These are phyloP conservation scores for Albugo candida DNA, from an alignment of 352 stramenopile genomes.

Conservation along the genomic window DNA sequence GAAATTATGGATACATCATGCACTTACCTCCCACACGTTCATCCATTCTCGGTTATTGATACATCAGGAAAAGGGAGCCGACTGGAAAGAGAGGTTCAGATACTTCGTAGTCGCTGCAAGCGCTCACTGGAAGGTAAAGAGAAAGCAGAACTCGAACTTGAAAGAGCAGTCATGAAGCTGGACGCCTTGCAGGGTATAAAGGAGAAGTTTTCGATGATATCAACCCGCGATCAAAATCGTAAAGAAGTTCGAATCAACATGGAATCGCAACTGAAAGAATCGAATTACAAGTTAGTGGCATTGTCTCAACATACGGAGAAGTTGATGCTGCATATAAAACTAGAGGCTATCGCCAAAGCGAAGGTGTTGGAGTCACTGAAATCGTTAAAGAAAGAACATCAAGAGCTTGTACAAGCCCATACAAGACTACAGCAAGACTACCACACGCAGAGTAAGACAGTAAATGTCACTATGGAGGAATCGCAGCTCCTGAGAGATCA, in stretches of 20 bases:
- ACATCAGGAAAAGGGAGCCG: constrained; percentile 32
- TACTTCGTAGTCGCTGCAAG: constrained; percentile 56
- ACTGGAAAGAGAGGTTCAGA: constrained; percentile 45
- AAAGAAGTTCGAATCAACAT: constrained; percentile 69
- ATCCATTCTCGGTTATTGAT: constrained; percentile 38
- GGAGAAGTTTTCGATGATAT: constrained; percentile 56
- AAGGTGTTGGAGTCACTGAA: constrained; percentile 58
- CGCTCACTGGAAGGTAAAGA: constrained; percentile 26
- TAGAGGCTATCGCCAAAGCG: constrained; percentile 87
- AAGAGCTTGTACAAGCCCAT: constrained; percentile 38
- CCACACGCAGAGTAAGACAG: constrained; percentile 59
- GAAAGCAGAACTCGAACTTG: constrained; percentile 29
- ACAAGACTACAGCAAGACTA: constrained; percentile 58
- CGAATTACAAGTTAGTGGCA: constrained; percentile 74
- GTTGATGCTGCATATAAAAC: constrained; percentile 91
- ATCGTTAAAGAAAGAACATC: constrained; percentile 60
- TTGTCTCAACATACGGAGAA: constrained; percentile 94
- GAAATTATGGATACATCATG: background rate
- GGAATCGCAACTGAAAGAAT: constrained; percentile 35
- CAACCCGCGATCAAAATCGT: constrained; percentile 58
- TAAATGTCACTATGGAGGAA: constrained; percentile 84
- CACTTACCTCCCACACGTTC: constrained; percentile 26
- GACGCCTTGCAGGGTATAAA: constrained; percentile 51
- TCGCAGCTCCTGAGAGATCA: constrained; percentile 90
- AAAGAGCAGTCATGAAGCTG: constrained; percentile 19